Evolutionary conservation across 1,284 basidiomycete genomes (phyloP).

Genomic region (Clitocybe nebularis): DNA sequence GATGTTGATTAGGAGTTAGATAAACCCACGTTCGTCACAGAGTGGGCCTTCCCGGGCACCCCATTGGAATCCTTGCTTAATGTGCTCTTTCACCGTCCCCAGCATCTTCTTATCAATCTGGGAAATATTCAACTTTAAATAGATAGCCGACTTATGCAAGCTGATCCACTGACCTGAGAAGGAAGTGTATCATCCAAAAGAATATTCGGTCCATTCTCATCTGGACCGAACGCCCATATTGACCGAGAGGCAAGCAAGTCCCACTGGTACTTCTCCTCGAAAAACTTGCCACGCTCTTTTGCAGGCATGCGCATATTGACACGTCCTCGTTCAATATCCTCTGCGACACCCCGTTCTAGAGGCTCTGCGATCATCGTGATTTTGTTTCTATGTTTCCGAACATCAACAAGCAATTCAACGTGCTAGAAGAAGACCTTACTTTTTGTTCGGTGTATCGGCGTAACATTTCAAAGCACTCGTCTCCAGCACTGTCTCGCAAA

Average conservation of each 20-base stretch:
- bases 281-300: conserved; percentile 91
- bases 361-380: conserved; percentile 98
- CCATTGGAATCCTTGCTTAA: conserved; percentile 99
- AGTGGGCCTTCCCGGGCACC: conserved; percentile 95
- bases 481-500: conserved; percentile 98
- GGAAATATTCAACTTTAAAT: conserved; percentile 6
- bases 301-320: conserved; percentile 92
- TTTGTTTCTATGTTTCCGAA: conserved; percentile 70
- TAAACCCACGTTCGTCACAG: conserved; percentile 91
- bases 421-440: conserved; percentile 48
- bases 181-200: conserved; percentile 95
- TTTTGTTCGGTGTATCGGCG: conserved; percentile 98
- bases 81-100: conserved; percentile 86
- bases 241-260: conserved; percentile 95
- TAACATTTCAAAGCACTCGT: conserved; percentile 98
- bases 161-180: conserved; percentile 60
- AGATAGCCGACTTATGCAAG: conserved; percentile 5
- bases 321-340: conserved; percentile 89
- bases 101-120: conserved; percentile 92
- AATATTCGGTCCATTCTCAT: conserved; percentile 91
- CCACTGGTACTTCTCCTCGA: conserved; percentile 97
- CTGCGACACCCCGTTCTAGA: conserved; percentile 88
- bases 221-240: conserved; percentile 99
- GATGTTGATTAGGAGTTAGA: neutral
- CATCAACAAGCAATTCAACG: conserved; percentile 11